Base-by-base conservation (phyloP, 2,329 filamentous ascomycete species). In the Blumeria graminis region DNA sequence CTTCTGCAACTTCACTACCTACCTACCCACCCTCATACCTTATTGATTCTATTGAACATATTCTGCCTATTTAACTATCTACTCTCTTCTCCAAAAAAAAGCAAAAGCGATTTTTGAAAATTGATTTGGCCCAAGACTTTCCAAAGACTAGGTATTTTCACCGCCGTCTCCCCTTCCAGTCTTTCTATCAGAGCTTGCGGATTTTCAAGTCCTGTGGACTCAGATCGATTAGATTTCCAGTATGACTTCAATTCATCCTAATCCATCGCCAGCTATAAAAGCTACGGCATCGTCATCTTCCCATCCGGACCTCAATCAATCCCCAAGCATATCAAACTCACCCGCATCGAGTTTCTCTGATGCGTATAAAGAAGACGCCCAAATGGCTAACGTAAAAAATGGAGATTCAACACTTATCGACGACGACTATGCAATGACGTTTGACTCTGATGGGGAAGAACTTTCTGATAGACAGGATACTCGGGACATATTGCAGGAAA, bases 201-300 rank as follows among this genome's bases (percentile, higher is more conserved):
- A 78, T 62, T 83, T 85, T 58, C 80, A 81, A 57, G 76, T 86
- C 56, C 72, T 85, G 64, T 75, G 80, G 65, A 80, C 28, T 66
- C 80, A 84, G 70, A 85, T 79, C 76, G 81, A 86, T 69, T 78
- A 80, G 56, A 71, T 76, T 62, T 82, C 84, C 72, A 81, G 82
- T 69, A 79, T 82, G 67, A 78, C 78, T 57, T 73, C 78, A 56
- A 75, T 74, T 60, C 77, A 78, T 66, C 71, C 76, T 71, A 64
- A 67, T 65, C 58, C 51, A 48, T 58, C 56, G 35, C 55, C 60
- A 41, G 58, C 53, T 56, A 59, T 59, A 57, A 55, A 59, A 51
- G 58, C 58, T 28, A 28, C 22, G 22, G 22, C 22, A 28, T 28
- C 22, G 22, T 28, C 22, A 28, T 28, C 22, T 28, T 28, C 22